Conservation (phyloP, 495 filamentous ascomycete species). For the Thermothielavioides terrestris region DNA sequence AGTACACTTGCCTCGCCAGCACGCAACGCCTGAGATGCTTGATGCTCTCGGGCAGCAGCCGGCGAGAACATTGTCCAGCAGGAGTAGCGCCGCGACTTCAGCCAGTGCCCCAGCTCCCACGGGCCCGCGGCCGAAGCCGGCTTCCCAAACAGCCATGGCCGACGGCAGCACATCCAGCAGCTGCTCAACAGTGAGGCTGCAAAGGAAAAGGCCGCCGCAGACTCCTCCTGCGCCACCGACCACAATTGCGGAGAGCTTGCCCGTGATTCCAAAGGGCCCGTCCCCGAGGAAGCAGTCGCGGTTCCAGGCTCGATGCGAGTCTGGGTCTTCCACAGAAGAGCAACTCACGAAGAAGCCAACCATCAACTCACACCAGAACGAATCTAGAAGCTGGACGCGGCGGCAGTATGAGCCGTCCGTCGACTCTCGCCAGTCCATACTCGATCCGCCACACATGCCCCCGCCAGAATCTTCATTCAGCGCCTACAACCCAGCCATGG, state of each 20-base stretch:
- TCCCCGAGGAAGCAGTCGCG: constrained; percentile 34
- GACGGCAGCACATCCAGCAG: constrained; percentile 7
- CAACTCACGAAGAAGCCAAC: constrained; percentile 1
- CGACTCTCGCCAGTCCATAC: constrained; percentile 31
- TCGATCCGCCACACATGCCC: constrained; percentile 39
- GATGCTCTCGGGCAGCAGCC: not conserved
- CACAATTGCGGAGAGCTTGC: constrained; percentile 18
- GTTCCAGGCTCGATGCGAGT: constrained; percentile 18
- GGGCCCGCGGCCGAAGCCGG: constrained; percentile 7
- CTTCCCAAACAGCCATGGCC: not conserved
- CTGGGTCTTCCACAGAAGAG: constrained; percentile 2
- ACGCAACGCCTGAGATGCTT: constrained; percentile 5
- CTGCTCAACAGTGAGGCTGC: constrained; percentile 36
- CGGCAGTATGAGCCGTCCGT: constrained; percentile 44
- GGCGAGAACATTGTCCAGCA: not conserved
- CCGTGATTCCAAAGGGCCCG: constrained; percentile 37
- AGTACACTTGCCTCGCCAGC: not conserved
- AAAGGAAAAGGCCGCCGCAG: constrained; percentile 27
- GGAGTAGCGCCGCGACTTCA: not conserved
- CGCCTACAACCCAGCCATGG: constrained; percentile 26
- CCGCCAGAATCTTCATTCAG: constrained; percentile 39
- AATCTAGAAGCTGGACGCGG: constrained; percentile 28
- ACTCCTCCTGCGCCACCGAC: not conserved
- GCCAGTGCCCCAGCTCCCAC: not conserved
- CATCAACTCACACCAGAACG: constrained; percentile 30